phyloP scores from a whole-genome alignment of 1,284 basidiomycete species.

The Puccinia horiana region DNA sequence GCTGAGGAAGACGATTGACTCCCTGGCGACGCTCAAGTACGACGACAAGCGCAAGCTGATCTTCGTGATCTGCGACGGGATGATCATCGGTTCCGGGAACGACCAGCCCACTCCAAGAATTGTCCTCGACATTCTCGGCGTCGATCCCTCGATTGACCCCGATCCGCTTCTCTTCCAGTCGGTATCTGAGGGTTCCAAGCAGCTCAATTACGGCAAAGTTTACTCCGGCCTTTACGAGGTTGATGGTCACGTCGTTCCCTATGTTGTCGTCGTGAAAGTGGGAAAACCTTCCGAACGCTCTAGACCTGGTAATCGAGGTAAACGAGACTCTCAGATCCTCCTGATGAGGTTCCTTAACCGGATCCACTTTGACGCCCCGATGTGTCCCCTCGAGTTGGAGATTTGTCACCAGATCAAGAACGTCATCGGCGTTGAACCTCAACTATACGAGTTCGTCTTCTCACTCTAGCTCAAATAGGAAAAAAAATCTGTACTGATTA shows the following conservation, averaged over 20 bases:
- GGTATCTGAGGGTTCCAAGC: conserved; percentile 89
- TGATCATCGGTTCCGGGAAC: conserved; percentile 95
- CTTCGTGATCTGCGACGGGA: conserved; percentile 94
- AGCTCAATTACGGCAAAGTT: conserved; percentile 97
- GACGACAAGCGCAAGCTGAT: conserved; percentile 97
- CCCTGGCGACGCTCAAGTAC: conserved; percentile 90
- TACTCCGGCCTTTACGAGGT: conserved; percentile 95
- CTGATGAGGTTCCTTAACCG: conserved; percentile 97
- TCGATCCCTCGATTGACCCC: conserved; percentile 86
- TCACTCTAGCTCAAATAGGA: no score
- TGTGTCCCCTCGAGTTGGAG: conserved; percentile 95
- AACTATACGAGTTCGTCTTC: conserved; percentile 88
- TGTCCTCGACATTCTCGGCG: conserved; percentile 92
- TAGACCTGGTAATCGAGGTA: conserved; percentile 91
- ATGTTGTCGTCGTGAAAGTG: conserved; percentile 92
- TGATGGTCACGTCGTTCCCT: conserved; percentile 91
- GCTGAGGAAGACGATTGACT: conserved; percentile 86
- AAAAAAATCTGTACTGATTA: neutral
- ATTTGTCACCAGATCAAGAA: conserved; percentile 99
- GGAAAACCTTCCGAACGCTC: conserved; percentile 92
- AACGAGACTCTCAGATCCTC: conserved; percentile 93
- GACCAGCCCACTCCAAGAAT: conserved; percentile 81
- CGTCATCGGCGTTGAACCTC: conserved; percentile 96
- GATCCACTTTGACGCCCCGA: conserved; percentile 93
- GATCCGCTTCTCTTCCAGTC: conserved; percentile 92